phyloP scores from a whole-genome alignment of 352 stramenopile genomes.

The Phytophthora fragariaefolia region DNA sequence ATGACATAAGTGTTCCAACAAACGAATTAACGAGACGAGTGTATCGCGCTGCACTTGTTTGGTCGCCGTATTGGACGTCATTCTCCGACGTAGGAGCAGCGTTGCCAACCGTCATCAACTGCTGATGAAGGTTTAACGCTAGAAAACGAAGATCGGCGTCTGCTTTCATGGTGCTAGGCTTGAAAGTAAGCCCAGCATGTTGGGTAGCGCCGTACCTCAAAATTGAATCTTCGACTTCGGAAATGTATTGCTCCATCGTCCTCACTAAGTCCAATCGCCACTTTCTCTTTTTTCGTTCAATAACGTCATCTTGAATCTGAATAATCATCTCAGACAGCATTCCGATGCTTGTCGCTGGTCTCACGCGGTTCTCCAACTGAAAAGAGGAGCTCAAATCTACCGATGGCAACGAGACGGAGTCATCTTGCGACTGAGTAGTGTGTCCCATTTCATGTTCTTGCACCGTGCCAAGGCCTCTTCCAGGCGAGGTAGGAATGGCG shows the following conservation, averaged over 20 bases:
- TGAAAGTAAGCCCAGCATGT: slow-evolving; percentile 80
- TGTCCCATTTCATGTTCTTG: slow-evolving; percentile 39
- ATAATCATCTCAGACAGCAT: slow-evolving; percentile 90
- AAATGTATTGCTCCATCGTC: slow-evolving; percentile 86
- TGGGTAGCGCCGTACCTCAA: slow-evolving; percentile 73
- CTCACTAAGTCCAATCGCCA: slow-evolving; percentile 77
- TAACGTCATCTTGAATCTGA: slow-evolving; percentile 84
- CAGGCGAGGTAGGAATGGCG: slow-evolving; percentile 34
- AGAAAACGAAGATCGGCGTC: slow-evolving; percentile 80
- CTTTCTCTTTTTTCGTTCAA: slow-evolving; percentile 82
- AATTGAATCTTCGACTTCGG: slow-evolving; percentile 81
- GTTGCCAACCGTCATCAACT: slow-evolving; percentile 80
- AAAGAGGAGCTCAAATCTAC: slow-evolving; percentile 12
- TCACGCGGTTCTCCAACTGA: slow-evolving; percentile 27
- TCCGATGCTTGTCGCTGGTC: slow-evolving; percentile 58
- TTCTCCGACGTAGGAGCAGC: slow-evolving; percentile 67
- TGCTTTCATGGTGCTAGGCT: slow-evolving; percentile 89
- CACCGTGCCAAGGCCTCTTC: slow-evolving; percentile 39
- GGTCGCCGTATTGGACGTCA: slow-evolving; percentile 54
- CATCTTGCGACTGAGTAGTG: slow-evolving; percentile 21
- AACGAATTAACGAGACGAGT: slow-evolving; percentile 66
- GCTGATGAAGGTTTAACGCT: slow-evolving; percentile 85
- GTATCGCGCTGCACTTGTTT: slow-evolving; percentile 49
- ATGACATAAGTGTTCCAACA: slow-evolving; percentile 50
- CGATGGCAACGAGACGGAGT: slow-evolving; percentile 17